Evolutionary conservation across 2,329 filamentous ascomycete species (phyloP).

Genomic region (Fragosphaeria purpurea): DNA sequence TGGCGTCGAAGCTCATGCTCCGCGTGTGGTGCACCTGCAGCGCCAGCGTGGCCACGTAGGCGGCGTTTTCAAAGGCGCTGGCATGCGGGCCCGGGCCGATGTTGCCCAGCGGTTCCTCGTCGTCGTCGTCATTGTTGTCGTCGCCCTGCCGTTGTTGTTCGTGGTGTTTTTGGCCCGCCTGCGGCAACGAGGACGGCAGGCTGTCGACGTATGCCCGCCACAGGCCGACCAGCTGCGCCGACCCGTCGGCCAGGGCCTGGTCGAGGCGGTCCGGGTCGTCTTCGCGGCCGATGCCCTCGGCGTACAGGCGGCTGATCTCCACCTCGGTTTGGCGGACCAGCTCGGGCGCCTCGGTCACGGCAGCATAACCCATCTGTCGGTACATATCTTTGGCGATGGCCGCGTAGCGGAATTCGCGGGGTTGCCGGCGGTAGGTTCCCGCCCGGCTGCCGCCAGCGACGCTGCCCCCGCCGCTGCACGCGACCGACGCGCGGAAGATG

Average conservation of each 20-base stretch:
- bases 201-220: conserved; percentile 46
- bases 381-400: conserved; percentile 64
- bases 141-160: too few relatives aligned
- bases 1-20: conserved; percentile 25
- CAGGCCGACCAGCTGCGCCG: conserved; percentile 39
- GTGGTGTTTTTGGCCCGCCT: not conserved
- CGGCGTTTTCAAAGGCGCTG: conserved; percentile 61
- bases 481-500: conserved; percentile 43
- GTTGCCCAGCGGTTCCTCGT: conserved; percentile 45
- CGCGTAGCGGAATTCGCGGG: conserved; percentile 54
- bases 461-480: conserved; percentile 26
- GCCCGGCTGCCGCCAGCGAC: not conserved
- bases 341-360: conserved; percentile 57
- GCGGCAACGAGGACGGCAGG: conserved; percentile 23
- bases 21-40: conserved; percentile 67
- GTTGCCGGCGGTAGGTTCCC: conserved; percentile 11
- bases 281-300: conserved; percentile 45
- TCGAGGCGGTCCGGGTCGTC: conserved; percentile 49
- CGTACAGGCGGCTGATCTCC: conserved; percentile 55
- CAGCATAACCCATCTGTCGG: conserved; percentile 45
- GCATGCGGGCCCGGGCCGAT: conserved; percentile 56
- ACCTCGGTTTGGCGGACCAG: conserved; percentile 69
- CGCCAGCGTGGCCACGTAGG: conserved; percentile 67
- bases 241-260: conserved; percentile 43
- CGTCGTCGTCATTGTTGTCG: conserved; percentile 19